Conservation (phyloP, 176 grass and related monocot genomes). For the Puya raimondii region DNA sequence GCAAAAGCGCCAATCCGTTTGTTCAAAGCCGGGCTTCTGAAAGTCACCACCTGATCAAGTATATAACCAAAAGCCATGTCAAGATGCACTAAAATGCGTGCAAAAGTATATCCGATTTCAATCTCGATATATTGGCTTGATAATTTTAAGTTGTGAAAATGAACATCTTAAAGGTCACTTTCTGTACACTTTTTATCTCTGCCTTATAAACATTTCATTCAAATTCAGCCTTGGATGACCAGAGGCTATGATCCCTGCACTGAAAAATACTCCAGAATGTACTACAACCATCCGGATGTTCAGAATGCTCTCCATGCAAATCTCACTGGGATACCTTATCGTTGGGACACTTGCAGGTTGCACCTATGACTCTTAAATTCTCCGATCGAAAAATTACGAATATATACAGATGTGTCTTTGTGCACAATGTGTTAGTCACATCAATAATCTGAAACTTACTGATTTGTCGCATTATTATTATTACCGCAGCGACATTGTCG, state of each 20-base stretch:
- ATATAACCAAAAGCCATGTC: no score
- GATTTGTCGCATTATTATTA: constrained; percentile 1
- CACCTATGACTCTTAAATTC: neutral
- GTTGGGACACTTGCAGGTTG: constrained; percentile 70
- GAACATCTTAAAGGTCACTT: neutral
- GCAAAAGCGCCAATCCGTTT: no score
- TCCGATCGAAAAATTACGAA: neutral
- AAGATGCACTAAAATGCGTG: no score
- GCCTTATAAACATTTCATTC: constrained; percentile 2
- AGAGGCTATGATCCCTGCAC: constrained; percentile 95
- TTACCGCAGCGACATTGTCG: constrained; percentile 31
- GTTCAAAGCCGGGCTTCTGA: no score
- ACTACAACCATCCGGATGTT: constrained; percentile 73
- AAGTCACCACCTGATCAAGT: no score
- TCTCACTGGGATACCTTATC: constrained; percentile 52
- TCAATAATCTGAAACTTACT: neutral
- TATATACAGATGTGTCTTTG: neutral
- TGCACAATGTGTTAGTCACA: neutral
- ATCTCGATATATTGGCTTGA: no score
- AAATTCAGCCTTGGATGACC: constrained; percentile 64
- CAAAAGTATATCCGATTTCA: no score
- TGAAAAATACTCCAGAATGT: constrained; percentile 54
- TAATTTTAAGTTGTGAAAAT: neutral
- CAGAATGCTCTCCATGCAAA: constrained; percentile 88
- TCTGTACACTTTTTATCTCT: neutral